A percentile compares a stretch with the other conserved stretches of the same genome.
These are phyloP conservation scores for Morella rubra DNA, from an alignment of 306 rosid genomes.

Conservation along the genomic window DNA sequence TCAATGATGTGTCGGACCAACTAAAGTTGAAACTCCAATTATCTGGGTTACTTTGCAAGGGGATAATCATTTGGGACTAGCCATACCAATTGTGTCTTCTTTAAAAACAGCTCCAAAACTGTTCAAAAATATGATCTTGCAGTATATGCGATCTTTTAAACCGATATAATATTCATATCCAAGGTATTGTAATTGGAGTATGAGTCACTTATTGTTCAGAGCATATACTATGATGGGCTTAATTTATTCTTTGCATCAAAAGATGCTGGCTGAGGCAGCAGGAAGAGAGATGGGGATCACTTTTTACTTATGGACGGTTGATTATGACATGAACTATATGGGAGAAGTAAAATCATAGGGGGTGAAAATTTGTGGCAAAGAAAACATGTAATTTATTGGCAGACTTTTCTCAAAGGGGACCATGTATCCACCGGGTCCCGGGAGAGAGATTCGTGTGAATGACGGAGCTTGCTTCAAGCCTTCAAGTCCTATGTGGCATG, in stretches of 20 bases:
- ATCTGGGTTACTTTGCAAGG: background rate
- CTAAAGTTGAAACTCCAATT: background rate
- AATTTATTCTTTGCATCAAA: background rate
- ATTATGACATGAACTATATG: background rate
- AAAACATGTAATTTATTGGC: background rate
- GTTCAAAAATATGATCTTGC: background rate
- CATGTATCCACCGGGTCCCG: background rate
- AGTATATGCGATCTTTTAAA: too few species aligned
- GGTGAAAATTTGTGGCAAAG: background rate
- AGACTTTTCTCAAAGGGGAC: constrained; percentile 12
- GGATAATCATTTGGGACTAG: background rate
- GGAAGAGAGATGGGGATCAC: background rate
- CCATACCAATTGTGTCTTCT: background rate
- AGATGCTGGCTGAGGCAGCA: background rate
- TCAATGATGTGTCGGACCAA: background rate
- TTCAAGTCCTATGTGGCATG: background rate
- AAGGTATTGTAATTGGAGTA: background rate
- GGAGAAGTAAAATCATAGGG: background rate
- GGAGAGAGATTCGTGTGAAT: background rate
- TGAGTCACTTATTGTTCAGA: background rate
- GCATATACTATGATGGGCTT: background rate
- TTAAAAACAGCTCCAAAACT: background rate
- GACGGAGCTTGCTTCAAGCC: background rate
- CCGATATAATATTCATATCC: background rate
- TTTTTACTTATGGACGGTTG: background rate